phyloP scores from a whole-genome alignment of 2,329 filamentous ascomycete genomes.

The Chaetomiaceae sp. region DNA sequence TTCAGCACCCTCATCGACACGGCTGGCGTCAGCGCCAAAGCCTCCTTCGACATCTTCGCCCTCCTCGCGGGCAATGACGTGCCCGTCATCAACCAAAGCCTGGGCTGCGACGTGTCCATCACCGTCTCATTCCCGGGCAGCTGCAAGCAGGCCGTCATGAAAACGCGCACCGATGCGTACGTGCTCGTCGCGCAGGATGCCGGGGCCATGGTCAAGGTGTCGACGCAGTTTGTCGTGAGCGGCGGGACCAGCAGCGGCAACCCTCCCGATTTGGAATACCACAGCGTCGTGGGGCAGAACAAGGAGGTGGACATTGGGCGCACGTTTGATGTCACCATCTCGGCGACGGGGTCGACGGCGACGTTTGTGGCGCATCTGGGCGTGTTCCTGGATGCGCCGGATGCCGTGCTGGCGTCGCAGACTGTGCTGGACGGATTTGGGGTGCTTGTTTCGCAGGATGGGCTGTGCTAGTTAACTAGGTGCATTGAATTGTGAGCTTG shows the following conservation, averaged over 20 bases:
- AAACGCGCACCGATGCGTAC: background rate
- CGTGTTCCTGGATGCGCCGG: background rate
- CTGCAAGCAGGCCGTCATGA: conserved; percentile 1
- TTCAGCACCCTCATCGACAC: background rate
- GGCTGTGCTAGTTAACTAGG: background rate
- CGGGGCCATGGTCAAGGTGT: background rate
- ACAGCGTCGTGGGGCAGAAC: background rate
- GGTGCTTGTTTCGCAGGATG: background rate
- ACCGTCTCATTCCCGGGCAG: conserved; percentile 3
- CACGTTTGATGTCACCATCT: background rate
- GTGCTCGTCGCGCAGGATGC: conserved; percentile 1
- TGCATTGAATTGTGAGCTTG: background rate
- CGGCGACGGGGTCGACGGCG: background rate
- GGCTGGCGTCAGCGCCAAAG: background rate
- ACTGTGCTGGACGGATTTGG: background rate
- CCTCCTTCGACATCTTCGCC: background rate
- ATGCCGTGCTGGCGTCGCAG: background rate
- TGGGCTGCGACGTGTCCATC: background rate
- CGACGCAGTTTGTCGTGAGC: background rate
- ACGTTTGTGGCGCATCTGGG: background rate
- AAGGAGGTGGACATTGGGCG: background rate
- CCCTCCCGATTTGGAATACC: background rate
- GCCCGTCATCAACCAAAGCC: background rate
- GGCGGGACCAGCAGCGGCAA: background rate
- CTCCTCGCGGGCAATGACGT: background rate